Conservation (phyloP, 495 filamentous ascomycete species). For the Tuber umbilicatum region DNA sequence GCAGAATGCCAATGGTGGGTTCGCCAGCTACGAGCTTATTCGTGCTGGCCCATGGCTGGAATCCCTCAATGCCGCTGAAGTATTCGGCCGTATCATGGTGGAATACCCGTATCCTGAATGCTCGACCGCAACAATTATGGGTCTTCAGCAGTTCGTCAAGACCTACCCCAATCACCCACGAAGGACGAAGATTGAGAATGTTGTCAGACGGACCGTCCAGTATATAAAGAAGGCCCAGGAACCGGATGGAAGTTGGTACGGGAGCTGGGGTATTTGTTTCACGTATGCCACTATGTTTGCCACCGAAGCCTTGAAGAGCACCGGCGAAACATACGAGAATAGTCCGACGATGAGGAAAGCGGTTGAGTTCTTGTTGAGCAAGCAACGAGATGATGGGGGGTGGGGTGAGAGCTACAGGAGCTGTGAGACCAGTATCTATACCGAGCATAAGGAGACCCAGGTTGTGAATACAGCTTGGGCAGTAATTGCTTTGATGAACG, state of each 20-base stretch:
- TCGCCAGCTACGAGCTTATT: conserved; percentile 79
- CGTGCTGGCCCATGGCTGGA: conserved; percentile 73
- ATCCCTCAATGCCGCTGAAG: conserved; percentile 86
- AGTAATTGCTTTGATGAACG: conserved; percentile 74
- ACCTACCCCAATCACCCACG: conserved; percentile 71
- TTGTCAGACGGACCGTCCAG: conserved; percentile 61
- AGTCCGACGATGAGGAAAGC: conserved; percentile 62
- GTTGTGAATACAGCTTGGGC: conserved; percentile 95
- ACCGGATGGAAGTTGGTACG: conserved; percentile 89
- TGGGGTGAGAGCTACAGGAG: conserved; percentile 94
- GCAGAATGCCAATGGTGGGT: conserved; percentile 83
- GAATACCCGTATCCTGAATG: conserved; percentile 98
- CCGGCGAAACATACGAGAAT: conserved; percentile 73
- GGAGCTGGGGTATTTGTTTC: conserved; percentile 95
- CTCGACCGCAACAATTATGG: conserved; percentile 91
- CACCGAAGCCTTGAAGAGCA: conserved; percentile 71
- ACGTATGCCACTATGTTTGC: conserved; percentile 97
- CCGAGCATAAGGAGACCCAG: conserved; percentile 60
- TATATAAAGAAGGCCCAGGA: conserved; percentile 77
- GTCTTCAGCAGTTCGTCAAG: conserved; percentile 71
- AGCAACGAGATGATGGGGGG: conserved; percentile 80
- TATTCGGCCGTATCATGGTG: conserved; percentile 96
- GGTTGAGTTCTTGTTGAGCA: conserved; percentile 76
- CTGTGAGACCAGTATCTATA: conserved; percentile 57
- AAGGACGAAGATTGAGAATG: conserved; percentile 61